Evolutionary conservation across 768 basidiomycete genomes (phyloP), one percentile per base, ranked within the genome.

Genomic region (Serendipita sp.): DNA sequence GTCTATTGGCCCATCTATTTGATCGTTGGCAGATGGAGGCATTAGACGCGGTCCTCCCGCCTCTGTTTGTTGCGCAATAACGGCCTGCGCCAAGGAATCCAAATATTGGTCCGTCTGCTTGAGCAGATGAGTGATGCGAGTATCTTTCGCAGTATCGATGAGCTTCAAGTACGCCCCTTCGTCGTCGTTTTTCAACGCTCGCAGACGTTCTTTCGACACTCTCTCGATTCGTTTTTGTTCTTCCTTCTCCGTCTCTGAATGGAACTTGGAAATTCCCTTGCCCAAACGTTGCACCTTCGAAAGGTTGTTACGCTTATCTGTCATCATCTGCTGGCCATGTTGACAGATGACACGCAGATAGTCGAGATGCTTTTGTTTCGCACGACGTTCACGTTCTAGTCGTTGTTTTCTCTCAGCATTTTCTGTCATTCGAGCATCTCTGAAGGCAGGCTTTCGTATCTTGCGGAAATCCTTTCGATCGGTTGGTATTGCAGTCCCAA

Each of bases 121-220:
- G 65, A 99, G 78, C 32, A 98, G 78, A 75, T 98, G 96, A 0
- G 94, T 96, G 75, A 99, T 97, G 75, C 96, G 88, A 8, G 95
- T 97, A 71, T 99, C 96, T 74, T 99, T 99, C 65, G 95, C 95
- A 16, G 94, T 96, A 74, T 98, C 96, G 71, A 99, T 91, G 70
- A 99, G 88, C 73, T 93, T 93, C 83, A 97, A 87, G 75, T 99
- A 99, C n/a, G 91, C 94, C 75, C 97, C 96, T 78, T 99, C 96
- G 77, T 99, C 95, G 72, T 98, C 94, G 34, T 89, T 89, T 76
- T 95, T 93, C 69, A 98, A 84, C 5, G 95, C 96, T 77, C 90
- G 92, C 68, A 99, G 78, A 89, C 94, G 92, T 74, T 98, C 96
- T 78, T 98, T 98, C 52, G 89, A 85, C 51, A 99, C 85, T 65